Evolutionary conservation across 2,329 filamentous ascomycete species (phyloP).

Genomic region (Ascochyta rabiei): DNA sequence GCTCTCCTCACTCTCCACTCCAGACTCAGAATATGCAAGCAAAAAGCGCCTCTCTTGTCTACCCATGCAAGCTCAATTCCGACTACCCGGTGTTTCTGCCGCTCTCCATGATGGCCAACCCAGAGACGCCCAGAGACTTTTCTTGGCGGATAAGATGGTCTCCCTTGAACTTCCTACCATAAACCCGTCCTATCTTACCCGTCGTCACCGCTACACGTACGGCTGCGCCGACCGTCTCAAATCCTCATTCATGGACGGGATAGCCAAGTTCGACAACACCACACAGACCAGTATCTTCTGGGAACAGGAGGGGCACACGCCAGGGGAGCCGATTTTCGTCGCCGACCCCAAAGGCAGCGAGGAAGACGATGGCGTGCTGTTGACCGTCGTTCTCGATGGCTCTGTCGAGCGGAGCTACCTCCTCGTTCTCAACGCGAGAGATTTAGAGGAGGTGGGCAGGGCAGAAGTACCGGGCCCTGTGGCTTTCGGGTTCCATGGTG

Average conservation of each 20-base stretch:
- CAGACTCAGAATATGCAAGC: constrained; percentile 22
- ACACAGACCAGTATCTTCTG: constrained; percentile 62
- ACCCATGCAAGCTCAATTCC: constrained; percentile 39
- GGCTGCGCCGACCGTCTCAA: constrained; percentile 61
- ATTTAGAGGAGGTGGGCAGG: constrained; percentile 67
- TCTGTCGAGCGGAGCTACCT: constrained; percentile 66
- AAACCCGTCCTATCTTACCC: constrained; percentile 62
- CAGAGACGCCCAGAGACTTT: constrained; percentile 46
- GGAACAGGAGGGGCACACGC: constrained; percentile 66
- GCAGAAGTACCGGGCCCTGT: constrained; percentile 68
- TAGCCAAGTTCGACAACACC: constrained; percentile 69
- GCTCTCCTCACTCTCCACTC: constrained; percentile 23
- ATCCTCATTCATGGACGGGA: constrained; percentile 65
- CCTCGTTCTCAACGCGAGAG: constrained; percentile 67
- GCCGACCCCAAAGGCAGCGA: constrained; percentile 54
- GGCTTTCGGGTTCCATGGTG: constrained; percentile 69
- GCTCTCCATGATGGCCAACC: constrained; percentile 17
- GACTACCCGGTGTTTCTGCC: constrained; percentile 46
- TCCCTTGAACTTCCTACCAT: constrained; percentile 67
- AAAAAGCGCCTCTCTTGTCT: constrained; percentile 35
- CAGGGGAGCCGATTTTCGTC: constrained; percentile 73
- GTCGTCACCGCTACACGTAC: constrained; percentile 66
- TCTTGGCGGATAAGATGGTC: constrained; percentile 61
- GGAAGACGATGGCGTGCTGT: constrained; percentile 68
- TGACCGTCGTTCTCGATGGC: constrained; percentile 70